These are phyloP conservation scores for Phanerochaete carnosa DNA, from an alignment of 768 basidiomycete genomes.

Conservation along the genomic window DNA sequence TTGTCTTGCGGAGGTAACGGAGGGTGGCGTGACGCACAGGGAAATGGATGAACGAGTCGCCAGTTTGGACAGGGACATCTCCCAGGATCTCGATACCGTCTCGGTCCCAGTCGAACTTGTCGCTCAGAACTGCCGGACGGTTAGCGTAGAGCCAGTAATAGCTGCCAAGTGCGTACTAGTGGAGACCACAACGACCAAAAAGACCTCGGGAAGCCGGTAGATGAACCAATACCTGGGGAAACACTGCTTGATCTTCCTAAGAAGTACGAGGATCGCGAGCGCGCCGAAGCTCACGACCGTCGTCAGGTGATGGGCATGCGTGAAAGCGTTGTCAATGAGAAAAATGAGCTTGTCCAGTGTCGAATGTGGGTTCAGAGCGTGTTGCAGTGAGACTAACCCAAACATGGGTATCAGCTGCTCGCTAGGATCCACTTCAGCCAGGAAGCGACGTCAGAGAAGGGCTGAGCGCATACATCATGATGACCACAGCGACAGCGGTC, in stretches of 20 bases:
- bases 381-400: constrained; percentile 61
- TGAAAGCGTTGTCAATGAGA: constrained; percentile 55
- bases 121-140: constrained; percentile 57
- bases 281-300: constrained; percentile 72
- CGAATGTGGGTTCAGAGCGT: constrained; percentile 53
- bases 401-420: constrained; percentile 91
- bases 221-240: constrained; percentile 68
- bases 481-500: constrained; percentile 80
- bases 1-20: constrained; percentile 71
- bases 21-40: constrained; percentile 62
- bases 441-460: not conserved
- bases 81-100: constrained; percentile 86
- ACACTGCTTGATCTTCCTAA: constrained; percentile 53
- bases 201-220: constrained; percentile 84
- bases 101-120: constrained; percentile 67
- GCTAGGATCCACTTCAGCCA: constrained; percentile 31
- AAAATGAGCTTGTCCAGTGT: constrained; percentile 80
- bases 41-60: constrained; percentile 63
- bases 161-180: constrained; percentile 52
- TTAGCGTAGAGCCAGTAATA: not conserved
- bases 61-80: constrained; percentile 60
- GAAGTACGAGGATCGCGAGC: constrained; percentile 58
- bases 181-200: constrained; percentile 79
- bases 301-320: constrained; percentile 62
- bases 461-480: constrained; percentile 60